Evolutionary conservation across 306 rosid species (phyloP).

Genomic region (Trifolium subterraneum): DNA sequence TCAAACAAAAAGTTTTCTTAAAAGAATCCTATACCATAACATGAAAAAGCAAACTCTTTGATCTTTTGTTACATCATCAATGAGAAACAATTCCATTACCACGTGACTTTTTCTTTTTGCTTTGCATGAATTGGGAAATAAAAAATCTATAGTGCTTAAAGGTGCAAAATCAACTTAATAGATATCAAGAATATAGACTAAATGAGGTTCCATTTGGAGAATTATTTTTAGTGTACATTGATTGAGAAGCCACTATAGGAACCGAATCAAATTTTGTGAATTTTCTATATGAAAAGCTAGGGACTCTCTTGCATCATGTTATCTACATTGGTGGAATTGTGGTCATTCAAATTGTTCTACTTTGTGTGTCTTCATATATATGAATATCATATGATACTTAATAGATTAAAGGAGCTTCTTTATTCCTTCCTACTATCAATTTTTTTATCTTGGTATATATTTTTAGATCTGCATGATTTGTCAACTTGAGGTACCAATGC

Average conservation of each 20-base stretch:
- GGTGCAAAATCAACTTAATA: conserved; percentile 31
- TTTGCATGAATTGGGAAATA: conserved; percentile 22
- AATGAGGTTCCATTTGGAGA: conserved; percentile 37
- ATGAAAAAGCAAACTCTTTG: conserved; percentile 25
- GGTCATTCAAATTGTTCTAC: conserved; percentile 44
- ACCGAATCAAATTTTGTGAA: conserved; percentile 19
- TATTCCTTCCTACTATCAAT: not conserved
- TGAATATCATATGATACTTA: conserved; percentile 26
- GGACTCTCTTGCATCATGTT: conserved; percentile 30
- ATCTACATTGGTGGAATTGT: conserved; percentile 43
- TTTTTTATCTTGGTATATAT: conserved; percentile 11
- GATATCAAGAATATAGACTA: conserved; percentile 33
- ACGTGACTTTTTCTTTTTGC: conserved; percentile 29
- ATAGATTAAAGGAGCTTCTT: conserved; percentile 38
- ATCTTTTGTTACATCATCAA: conserved; percentile 23
- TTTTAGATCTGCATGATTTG: conserved; percentile 28
- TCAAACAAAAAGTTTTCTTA: not conserved
- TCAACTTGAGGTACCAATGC: not conserved
- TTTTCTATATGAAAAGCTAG: conserved; percentile 17
- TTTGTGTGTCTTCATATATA: conserved; percentile 31
- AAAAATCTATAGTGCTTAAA: not conserved
- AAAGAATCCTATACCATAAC: conserved; percentile 42
- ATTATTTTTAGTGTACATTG: conserved; percentile 40
- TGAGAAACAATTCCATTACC: conserved; percentile 45
- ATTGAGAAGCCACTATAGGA: conserved; percentile 37